phyloP scores from a whole-genome alignment of 768 basidiomycete genomes.

The Fomitopsis serialis region DNA sequence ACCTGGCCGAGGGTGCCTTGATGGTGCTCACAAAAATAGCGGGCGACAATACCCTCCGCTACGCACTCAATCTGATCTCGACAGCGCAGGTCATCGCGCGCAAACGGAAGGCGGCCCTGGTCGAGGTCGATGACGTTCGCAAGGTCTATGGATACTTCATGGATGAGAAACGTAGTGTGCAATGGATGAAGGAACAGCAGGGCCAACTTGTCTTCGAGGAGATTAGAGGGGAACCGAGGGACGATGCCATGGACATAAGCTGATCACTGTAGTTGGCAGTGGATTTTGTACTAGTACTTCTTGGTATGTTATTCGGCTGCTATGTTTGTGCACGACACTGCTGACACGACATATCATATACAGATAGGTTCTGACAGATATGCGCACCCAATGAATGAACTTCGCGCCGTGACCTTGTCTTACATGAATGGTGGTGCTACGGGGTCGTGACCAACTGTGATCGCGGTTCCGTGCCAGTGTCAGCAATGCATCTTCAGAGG shows the following conservation, averaged over 20 bases:
- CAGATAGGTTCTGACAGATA: not conserved
- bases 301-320: conserved; percentile 3
- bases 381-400: not conserved
- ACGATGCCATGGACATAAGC: conserved; percentile 32
- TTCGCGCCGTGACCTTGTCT: not conserved
- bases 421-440: not conserved
- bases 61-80: conserved; percentile 92
- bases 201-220: conserved; percentile 73
- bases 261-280: conserved; percentile 6
- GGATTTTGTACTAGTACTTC: conserved; percentile 4
- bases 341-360: not conserved
- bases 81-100: conserved; percentile 83
- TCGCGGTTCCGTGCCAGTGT: not conserved
- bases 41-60: conserved; percentile 83
- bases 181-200: conserved; percentile 86
- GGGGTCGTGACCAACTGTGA: not conserved
- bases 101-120: conserved; percentile 74
- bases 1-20: conserved; percentile 65
- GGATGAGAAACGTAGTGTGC: conserved; percentile 88
- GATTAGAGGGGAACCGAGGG: conserved; percentile 29
- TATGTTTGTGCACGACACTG: not conserved
- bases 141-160: conserved; percentile 86
- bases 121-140: conserved; percentile 82
- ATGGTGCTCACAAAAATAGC: conserved; percentile 88
- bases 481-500: not conserved